A percentile compares a stretch with the other conserved stretches of the same genome.
Conservation (phyloP, 1,284 basidiomycete genomes). For the Cryptococcus sp. region DNA sequence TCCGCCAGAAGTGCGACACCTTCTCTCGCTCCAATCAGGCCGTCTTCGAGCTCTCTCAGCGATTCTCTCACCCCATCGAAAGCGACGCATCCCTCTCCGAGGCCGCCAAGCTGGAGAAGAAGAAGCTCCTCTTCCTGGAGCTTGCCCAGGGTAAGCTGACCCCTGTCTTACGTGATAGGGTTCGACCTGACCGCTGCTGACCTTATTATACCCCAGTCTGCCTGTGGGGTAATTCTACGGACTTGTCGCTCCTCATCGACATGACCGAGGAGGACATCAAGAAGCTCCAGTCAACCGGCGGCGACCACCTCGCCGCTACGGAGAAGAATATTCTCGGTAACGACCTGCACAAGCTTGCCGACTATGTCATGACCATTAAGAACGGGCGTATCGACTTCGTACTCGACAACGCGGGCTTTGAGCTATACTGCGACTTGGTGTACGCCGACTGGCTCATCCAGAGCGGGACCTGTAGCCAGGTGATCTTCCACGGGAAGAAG, state of each 20-base stretch:
- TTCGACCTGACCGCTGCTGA: slow-evolving; percentile 13
- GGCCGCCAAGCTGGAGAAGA: slow-evolving; percentile 65
- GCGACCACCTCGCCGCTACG: slow-evolving; percentile 88
- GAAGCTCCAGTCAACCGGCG: slow-evolving; percentile 92
- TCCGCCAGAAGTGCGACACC: slow-evolving; percentile 92
- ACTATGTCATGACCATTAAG: slow-evolving; percentile 70
- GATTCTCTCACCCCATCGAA: slow-evolving; percentile 82
- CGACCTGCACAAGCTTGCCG: slow-evolving; percentile 70
- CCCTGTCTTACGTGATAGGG: neutral
- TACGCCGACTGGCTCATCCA: slow-evolving; percentile 85
- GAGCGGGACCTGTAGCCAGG: slow-evolving; percentile 76
- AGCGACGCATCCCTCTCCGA: slow-evolving; percentile 59
- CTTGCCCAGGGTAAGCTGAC: slow-evolving; percentile 70
- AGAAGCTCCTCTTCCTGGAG: slow-evolving; percentile 88
- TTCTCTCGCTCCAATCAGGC: slow-evolving; percentile 89
- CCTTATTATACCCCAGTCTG: slow-evolving; percentile 60
- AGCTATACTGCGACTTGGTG: slow-evolving; percentile 93
- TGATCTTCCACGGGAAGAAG: slow-evolving; percentile 69
- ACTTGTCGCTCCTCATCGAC: slow-evolving; percentile 91
- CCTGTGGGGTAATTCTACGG: slow-evolving; percentile 95
- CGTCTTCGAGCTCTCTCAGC: slow-evolving; percentile 90
- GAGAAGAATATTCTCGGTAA: slow-evolving; percentile 72
- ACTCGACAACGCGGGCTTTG: slow-evolving; percentile 66
- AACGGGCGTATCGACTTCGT: slow-evolving; percentile 85
- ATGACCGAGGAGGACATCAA: slow-evolving; percentile 99